phyloP scores from a whole-genome alignment of 2,329 filamentous ascomycete species.

The Pseudocercospora crystallina region DNA sequence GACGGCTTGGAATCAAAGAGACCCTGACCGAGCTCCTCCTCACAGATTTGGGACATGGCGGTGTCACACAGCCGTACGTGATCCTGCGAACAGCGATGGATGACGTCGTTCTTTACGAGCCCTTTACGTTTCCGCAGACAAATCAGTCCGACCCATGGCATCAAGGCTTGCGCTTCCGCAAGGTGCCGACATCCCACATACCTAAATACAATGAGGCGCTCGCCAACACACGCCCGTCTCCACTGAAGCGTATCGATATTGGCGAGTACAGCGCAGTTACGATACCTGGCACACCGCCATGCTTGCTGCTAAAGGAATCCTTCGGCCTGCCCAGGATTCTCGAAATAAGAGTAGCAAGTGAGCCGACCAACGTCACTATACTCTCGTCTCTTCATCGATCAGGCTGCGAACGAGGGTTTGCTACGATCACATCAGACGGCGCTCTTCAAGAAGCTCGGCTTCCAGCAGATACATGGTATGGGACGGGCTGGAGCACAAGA shows the following conservation, averaged over 20 bases:
- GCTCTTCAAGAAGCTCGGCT: constrained; percentile 72
- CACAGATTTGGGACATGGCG: constrained; percentile 77
- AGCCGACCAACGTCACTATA: constrained; percentile 3
- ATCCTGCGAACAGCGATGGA: constrained; percentile 77
- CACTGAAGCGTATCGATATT: constrained; percentile 63
- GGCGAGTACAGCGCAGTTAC: constrained; percentile 80
- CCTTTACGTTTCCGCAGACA: constrained; percentile 56
- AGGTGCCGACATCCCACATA: constrained; percentile 67
- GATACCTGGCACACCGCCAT: constrained; percentile 74
- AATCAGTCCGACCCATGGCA: constrained; percentile 41
- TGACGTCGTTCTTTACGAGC: constrained; percentile 84
- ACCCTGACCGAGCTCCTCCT: constrained; percentile 76
- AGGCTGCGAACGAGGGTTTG: constrained; percentile 77
- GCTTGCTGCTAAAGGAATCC: constrained; percentile 79
- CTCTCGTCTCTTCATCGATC: constrained; percentile 76
- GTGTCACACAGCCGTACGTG: constrained; percentile 71
- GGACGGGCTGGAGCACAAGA: constrained; percentile 72
- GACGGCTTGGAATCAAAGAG: constrained; percentile 71
- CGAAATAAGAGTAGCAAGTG: constrained; percentile 14
- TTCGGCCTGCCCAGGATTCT: constrained; percentile 70
- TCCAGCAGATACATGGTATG: constrained; percentile 66
- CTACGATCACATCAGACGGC: constrained; percentile 58
- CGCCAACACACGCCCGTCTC: constrained; percentile 40
- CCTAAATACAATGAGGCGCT: constrained; percentile 58
- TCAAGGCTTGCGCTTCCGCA: constrained; percentile 69